Percentiles rank a stretch among this genome's conserved stretches.
phyloP scores from a whole-genome alignment of 1,284 basidiomycete genomes.

The Marasmius sp. region DNA sequence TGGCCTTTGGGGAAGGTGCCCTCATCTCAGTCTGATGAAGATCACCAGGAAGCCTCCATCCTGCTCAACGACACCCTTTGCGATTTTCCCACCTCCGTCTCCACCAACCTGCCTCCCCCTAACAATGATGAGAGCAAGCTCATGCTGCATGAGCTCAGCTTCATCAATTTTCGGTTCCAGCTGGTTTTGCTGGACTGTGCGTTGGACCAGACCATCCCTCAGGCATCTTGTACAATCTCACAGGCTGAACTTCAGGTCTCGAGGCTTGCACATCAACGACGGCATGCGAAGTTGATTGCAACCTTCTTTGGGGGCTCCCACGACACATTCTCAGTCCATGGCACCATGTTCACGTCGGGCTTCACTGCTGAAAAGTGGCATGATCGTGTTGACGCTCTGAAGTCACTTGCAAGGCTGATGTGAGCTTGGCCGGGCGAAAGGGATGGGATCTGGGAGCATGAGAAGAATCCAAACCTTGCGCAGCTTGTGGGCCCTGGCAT shows the following conservation, averaged over 20 bases:
- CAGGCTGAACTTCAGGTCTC: neutral
- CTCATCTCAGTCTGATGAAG: too few species aligned
- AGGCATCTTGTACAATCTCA: neutral
- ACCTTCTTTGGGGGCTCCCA: neutral
- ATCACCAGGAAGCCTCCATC: too few species aligned
- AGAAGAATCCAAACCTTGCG: neutral
- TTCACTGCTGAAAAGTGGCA: neutral
- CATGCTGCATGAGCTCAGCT: neutral
- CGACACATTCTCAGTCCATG: neutral
- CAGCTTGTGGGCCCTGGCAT: neutral
- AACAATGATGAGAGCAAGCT: neutral
- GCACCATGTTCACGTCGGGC: neutral
- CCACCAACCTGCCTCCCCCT: neutral
- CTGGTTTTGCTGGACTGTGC: neutral
- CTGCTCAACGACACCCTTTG: neutral
- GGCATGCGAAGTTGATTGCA: neutral
- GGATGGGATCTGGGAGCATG: neutral
- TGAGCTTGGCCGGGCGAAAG: constrained; percentile 1
- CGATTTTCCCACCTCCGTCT: too few species aligned
- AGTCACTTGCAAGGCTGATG: neutral
- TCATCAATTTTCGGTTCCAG: constrained; percentile 1
- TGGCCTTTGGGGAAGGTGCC: too few species aligned
- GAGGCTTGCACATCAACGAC: neutral
- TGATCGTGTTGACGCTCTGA: neutral
- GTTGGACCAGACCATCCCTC: neutral